Conservation (phyloP, 2,329 filamentous ascomycete genomes). For the Clarireedia monteithiana region DNA sequence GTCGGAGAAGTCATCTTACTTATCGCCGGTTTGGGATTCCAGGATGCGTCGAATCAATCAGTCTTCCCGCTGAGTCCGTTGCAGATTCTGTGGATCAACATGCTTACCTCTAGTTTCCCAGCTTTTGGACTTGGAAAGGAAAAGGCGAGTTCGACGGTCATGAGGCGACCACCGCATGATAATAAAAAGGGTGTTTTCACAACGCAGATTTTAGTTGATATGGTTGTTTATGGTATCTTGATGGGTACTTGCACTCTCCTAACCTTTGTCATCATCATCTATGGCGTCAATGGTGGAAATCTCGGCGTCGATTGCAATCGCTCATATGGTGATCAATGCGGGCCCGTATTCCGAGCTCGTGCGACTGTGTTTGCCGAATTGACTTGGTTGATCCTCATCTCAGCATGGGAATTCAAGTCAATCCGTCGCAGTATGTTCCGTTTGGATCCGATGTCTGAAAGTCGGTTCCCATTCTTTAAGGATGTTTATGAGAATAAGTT, state of each 20-base stretch:
- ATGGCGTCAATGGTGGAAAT: conserved; percentile 46
- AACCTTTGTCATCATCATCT: conserved; percentile 57
- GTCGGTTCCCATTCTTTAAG: conserved; percentile 54
- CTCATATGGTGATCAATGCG: conserved; percentile 44
- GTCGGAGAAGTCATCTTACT: conserved; percentile 49
- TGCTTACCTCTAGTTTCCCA: conserved; percentile 59
- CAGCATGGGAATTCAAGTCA: conserved; percentile 73
- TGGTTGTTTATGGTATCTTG: conserved; percentile 70
- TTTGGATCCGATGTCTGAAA: conserved; percentile 56
- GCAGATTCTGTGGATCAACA: conserved; percentile 57
- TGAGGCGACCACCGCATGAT: conserved; percentile 72
- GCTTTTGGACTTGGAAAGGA: conserved; percentile 85
- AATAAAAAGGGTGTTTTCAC: conserved; percentile 64
- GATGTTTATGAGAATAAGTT: conserved; percentile 68
- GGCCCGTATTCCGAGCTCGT: conserved; percentile 61
- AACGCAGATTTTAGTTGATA: conserved; percentile 70
- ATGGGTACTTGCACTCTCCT: conserved; percentile 64
- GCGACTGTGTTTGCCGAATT: conserved; percentile 67
- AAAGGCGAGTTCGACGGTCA: conserved; percentile 65
- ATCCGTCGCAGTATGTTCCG: conserved; percentile 67
- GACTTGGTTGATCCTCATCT: conserved; percentile 69
- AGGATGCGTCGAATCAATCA: conserved; percentile 42
- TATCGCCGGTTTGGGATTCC: conserved; percentile 50
- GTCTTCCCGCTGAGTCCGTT: conserved; percentile 52
- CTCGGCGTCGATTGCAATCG: conserved; percentile 56